These are phyloP conservation scores for Oidium heveae DNA, from an alignment of 2,329 filamentous ascomycete species.

Conservation along the genomic window DNA sequence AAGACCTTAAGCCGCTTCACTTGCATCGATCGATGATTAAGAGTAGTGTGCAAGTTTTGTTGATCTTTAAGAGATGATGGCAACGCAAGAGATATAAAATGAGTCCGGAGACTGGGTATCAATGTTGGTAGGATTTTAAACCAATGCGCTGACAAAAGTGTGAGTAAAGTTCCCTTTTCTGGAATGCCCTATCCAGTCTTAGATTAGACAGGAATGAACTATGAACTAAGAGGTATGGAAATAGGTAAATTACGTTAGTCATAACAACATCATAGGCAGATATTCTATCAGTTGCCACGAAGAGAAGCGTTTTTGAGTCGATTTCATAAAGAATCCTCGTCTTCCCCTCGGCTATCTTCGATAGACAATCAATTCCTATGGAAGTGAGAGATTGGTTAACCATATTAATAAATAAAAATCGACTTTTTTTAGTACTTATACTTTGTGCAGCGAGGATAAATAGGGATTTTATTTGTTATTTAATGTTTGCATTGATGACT, in stretches of 20 bases:
- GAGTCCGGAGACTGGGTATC: constrained; percentile 33
- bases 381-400: constrained; percentile 3
- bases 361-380: constrained; percentile 6
- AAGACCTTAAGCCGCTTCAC: constrained; percentile 38
- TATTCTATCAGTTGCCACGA: constrained; percentile 72
- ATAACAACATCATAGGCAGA: constrained; percentile 89
- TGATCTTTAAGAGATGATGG: constrained; percentile 15
- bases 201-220: constrained; percentile 12
- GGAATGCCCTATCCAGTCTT: constrained; percentile 33
- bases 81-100: constrained; percentile 33
- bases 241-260: constrained; percentile 36
- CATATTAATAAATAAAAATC: no score
- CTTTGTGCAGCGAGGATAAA: no score
- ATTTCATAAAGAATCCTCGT: constrained; percentile 61
- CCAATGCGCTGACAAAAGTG: constrained; percentile 42
- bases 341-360: constrained; percentile 25
- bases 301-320: constrained; percentile 45
- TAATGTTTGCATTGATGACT: no score
- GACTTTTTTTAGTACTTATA: no score
- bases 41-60: constrained; percentile 20
- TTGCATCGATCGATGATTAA: constrained; percentile 34
- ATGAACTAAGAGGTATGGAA: constrained; percentile 17
- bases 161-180: constrained; percentile 40
- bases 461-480: no score
- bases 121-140: constrained; percentile 31